Conservation (phyloP, 441 rosid genomes). For the Pelargonium australe region DNA sequence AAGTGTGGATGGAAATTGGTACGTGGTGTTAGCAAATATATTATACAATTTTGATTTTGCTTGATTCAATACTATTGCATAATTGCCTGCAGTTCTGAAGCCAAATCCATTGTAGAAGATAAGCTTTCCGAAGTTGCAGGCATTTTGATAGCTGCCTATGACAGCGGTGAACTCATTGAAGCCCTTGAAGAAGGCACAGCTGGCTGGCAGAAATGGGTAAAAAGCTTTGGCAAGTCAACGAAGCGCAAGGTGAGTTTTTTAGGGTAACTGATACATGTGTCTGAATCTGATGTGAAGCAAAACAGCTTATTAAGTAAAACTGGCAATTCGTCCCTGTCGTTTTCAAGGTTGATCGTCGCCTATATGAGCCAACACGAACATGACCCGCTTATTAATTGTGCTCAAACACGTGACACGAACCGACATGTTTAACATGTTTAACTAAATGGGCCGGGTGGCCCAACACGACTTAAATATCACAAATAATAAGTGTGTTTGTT, state of each 20-base stretch:
- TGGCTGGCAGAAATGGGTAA: slow-evolving; percentile 95
- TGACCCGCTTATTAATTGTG: no score
- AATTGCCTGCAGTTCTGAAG: slow-evolving; percentile 50
- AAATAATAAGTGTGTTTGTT: no score
- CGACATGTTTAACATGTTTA: not conserved
- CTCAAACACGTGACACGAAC: no score
- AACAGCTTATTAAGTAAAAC: no score
- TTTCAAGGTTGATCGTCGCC: no score
- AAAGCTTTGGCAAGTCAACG: slow-evolving; percentile 66
- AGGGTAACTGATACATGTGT: no score
- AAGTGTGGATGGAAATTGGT: slow-evolving; percentile 1
- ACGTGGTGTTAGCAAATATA: not conserved
- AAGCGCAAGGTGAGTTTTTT: slow-evolving; percentile 61
- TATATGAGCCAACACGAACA: no score
- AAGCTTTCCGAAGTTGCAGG: slow-evolving; percentile 70
- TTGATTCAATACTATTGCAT: slow-evolving; percentile 3
- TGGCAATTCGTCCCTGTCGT: no score
- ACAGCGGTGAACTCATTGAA: slow-evolving; percentile 55
- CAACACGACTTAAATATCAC: no score
- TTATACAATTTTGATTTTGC: not conserved
- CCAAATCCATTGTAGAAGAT: slow-evolving; percentile 57
- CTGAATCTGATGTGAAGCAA: not conserved
- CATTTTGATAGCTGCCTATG: slow-evolving; percentile 67
- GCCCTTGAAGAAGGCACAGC: slow-evolving; percentile 70
- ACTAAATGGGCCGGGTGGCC: not conserved